Evolutionary conservation across 176 grass and related monocot species (phyloP).

Genomic region (Hsuehochloa calcarea): DNA sequence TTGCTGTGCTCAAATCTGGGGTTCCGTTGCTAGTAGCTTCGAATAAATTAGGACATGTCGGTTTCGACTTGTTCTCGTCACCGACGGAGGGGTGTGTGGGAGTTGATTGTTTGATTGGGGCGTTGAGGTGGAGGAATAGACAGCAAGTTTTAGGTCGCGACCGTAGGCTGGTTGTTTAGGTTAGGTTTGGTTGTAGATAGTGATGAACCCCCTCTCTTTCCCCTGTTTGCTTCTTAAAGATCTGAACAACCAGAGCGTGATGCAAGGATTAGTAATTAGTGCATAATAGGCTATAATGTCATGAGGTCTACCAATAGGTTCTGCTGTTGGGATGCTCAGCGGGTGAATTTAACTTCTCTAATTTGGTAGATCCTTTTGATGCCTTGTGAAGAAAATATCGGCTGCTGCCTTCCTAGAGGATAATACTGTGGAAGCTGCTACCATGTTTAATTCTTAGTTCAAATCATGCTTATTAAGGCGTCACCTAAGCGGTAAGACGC

Average conservation of each 20-base stretch:
- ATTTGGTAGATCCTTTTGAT: background rate
- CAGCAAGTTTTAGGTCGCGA: background rate
- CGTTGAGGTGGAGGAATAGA: background rate
- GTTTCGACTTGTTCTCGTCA: background rate
- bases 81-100: background rate
- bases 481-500: too few species aligned
- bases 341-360: background rate
- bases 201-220: background rate
- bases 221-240: background rate
- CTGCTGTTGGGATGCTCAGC: background rate
- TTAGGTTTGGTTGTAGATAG: background rate
- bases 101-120: background rate
- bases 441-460: background rate
- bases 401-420: background rate
- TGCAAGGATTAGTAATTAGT: background rate
- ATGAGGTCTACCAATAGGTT: background rate
- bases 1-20: slow-evolving; percentile 9
- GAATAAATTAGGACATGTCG: background rate
- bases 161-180: background rate
- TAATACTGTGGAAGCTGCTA: background rate
- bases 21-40: background rate
- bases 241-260: background rate
- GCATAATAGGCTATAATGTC: background rate
- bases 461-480: too few species aligned
- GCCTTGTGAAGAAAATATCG: background rate